These are phyloP conservation scores for Neonectria faginata DNA, from an alignment of 2,329 filamentous ascomycete species.

Conservation along the genomic window DNA sequence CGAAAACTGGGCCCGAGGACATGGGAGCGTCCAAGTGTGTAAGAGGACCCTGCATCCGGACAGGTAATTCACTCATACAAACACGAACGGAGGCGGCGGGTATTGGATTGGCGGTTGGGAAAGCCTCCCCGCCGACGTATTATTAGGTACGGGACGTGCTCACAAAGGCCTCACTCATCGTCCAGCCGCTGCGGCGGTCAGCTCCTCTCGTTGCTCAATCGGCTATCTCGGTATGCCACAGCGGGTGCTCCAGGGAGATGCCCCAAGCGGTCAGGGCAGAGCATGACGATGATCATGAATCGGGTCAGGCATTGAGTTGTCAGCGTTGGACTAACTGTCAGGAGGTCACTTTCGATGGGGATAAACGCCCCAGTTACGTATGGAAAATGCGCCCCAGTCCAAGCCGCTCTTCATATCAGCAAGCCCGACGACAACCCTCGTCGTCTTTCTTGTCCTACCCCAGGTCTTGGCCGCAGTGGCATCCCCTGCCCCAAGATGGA, in stretches of 20 bases:
- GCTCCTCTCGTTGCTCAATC: constrained; percentile 27
- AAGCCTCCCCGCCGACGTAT: constrained; percentile 21
- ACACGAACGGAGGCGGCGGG: constrained; percentile 15
- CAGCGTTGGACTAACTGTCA: constrained; percentile 16
- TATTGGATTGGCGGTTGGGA: constrained; percentile 17
- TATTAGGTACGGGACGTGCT: background rate
- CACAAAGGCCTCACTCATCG: constrained; percentile 24
- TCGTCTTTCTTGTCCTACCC: constrained; percentile 34
- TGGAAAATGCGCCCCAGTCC: constrained; percentile 5
- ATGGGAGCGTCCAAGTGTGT: constrained; percentile 35
- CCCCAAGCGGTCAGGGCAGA: constrained; percentile 16
- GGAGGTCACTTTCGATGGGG: background rate
- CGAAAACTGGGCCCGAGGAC: constrained; percentile 30
- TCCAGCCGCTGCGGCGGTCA: constrained; percentile 32
- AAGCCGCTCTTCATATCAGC: constrained; percentile 9
- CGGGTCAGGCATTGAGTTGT: constrained; percentile 12
- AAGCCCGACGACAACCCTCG: constrained; percentile 16
- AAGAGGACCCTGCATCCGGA: constrained; percentile 43
- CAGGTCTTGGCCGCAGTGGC: constrained; percentile 38
- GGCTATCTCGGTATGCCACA: constrained; percentile 34
- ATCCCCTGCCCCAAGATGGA: constrained; percentile 20
- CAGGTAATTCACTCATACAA: constrained; percentile 48
- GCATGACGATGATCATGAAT: constrained; percentile 12
- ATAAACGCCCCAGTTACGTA: constrained; percentile 14
- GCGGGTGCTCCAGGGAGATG: background rate